Conservation (phyloP, 495 filamentous ascomycete species). For the Aspergillus bridgeri region DNA sequence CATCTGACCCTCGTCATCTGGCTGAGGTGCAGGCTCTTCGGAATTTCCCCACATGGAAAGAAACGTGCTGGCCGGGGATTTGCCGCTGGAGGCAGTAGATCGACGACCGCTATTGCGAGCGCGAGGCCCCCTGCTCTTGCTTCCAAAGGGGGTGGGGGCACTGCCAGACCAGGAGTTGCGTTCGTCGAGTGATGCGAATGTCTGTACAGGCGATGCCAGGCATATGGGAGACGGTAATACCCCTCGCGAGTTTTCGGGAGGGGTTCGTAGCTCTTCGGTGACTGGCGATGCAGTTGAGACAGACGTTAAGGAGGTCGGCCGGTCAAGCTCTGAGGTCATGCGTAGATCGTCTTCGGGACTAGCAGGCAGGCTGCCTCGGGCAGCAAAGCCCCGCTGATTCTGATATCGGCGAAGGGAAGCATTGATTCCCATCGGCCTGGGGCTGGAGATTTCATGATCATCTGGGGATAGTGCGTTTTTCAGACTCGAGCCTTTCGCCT, state of each 20-base stretch:
- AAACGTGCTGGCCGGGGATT: conserved; percentile 56
- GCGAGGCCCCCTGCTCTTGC: conserved; percentile 39
- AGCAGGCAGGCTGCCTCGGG: conserved; percentile 22
- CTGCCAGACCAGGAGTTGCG: conserved; percentile 48
- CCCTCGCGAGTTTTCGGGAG: conserved; percentile 45
- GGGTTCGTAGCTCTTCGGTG: conserved; percentile 51
- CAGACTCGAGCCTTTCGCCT: conserved; percentile 39
- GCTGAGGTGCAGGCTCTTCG: conserved; percentile 44
- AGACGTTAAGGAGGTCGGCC: conserved; percentile 59
- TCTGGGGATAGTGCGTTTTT: conserved; percentile 39
- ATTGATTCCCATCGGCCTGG: conserved; percentile 19
- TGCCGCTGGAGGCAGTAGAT: conserved; percentile 46
- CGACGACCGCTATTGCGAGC: conserved; percentile 41
- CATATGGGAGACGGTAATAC: conserved; percentile 53
- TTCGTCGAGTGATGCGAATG: conserved; percentile 45
- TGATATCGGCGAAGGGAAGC: conserved; percentile 23
- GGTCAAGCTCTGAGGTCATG: conserved; percentile 31
- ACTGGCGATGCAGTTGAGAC: conserved; percentile 53
- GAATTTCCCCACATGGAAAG: conserved; percentile 53
- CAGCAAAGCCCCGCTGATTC: conserved; percentile 26
- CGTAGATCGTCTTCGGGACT: conserved; percentile 25
- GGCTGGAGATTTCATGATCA: conserved; percentile 20
- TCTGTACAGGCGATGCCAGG: conserved; percentile 40
- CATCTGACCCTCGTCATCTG: conserved; percentile 72
- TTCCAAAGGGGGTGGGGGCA: conserved; percentile 40